Percentiles rank a stretch among this genome's conserved stretches.
These are phyloP conservation scores for Saksenaea vasiformis DNA, from an alignment of 371 early-diverging fungal genomes.

Conservation along the genomic window DNA sequence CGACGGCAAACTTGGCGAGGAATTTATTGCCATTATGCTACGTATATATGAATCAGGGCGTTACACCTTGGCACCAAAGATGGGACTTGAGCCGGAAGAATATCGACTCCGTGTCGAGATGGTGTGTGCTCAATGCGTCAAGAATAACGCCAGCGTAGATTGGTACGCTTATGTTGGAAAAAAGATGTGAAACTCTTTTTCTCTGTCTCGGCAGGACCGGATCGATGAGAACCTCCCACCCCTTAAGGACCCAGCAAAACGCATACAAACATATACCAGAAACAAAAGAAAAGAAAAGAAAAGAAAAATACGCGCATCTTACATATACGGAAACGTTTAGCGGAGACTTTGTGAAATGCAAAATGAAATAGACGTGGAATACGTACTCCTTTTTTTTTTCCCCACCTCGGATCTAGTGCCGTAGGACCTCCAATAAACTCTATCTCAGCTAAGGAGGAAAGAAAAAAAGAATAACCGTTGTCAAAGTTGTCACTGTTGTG, in stretches of 20 bases:
- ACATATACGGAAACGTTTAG: too few relatives aligned
- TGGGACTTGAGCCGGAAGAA: slow-evolving; percentile 37
- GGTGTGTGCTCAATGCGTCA: slow-evolving; percentile 45
- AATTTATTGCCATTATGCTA: slow-evolving; percentile 24
- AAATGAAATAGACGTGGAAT: too few relatives aligned
- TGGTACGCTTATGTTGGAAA: slow-evolving; percentile 27
- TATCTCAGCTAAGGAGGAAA: too few relatives aligned
- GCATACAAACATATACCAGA: not conserved
- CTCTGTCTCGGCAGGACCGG: not conserved
- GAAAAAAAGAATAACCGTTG: too few relatives aligned
- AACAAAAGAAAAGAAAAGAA: too few relatives aligned
- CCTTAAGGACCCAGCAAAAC: not conserved
- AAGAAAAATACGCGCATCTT: too few relatives aligned
- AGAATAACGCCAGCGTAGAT: slow-evolving; percentile 23
- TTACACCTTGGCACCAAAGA: slow-evolving; percentile 20
- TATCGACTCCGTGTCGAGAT: slow-evolving; percentile 40
- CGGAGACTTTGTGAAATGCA: too few relatives aligned
- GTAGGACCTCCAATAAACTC: too few relatives aligned
- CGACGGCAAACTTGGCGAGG: slow-evolving; percentile 30
- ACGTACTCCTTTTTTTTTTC: too few relatives aligned
- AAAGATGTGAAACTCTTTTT: not conserved
- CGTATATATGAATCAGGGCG: slow-evolving; percentile 18
- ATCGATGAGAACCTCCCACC: not conserved
- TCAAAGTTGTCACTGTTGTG: too few relatives aligned
- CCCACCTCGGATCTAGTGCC: too few relatives aligned